Evolutionary conservation across 495 filamentous ascomycete species (phyloP).

Genomic region (Articulospora tetracladia): DNA sequence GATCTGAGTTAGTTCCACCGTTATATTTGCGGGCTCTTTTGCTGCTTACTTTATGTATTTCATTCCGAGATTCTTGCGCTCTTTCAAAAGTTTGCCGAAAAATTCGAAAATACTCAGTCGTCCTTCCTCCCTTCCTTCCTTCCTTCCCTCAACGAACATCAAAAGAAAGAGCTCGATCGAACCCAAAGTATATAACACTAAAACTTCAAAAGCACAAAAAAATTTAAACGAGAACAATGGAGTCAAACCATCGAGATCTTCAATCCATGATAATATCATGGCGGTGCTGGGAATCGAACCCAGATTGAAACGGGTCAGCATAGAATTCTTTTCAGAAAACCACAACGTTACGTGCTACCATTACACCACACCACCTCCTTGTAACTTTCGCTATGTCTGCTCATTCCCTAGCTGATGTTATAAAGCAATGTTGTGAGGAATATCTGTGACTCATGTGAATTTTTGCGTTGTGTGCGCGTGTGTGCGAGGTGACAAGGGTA

Average conservation of each 20-base stretch:
- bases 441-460: no score
- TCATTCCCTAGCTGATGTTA: no score
- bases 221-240: not conserved
- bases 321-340: not conserved
- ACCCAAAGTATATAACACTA: no score
- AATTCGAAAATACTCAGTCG: not conserved
- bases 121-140: not conserved
- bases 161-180: not conserved
- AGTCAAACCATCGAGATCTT: not conserved
- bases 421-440: no score
- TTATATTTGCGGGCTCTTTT: no score
- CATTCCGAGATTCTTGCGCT: no score
- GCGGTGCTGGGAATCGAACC: conserved; percentile 37
- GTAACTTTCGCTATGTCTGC: no score
- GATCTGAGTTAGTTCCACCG: no score
- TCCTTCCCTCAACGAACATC: not conserved
- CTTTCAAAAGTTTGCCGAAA: no score
- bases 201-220: not conserved
- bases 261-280: not conserved
- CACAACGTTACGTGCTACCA: not conserved
- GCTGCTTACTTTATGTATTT: no score
- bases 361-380: not conserved
- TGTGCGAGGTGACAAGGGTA: no score
- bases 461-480: no score
- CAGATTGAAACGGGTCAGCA: conserved; percentile 33